A percentile compares a stretch with the other conserved stretches of the same genome.
Conservation (phyloP, 2,329 filamentous ascomycete species). For the Apiospora malaysiana region DNA sequence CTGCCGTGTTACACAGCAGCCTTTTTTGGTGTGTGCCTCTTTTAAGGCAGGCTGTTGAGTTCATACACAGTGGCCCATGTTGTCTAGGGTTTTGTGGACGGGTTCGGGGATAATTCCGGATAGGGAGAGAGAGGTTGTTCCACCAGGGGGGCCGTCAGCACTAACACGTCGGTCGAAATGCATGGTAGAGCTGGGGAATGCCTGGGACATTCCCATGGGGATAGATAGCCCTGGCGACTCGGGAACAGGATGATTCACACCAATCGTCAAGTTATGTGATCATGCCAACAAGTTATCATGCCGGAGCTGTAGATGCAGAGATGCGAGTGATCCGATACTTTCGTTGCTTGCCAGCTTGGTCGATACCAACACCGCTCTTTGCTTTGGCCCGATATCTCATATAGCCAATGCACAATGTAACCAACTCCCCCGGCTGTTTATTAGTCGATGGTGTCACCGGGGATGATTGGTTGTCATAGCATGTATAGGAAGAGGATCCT, state of each 20-base stretch:
- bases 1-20: background rate
- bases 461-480: background rate
- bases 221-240: background rate
- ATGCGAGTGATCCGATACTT: background rate
- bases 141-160: constrained; percentile 4
- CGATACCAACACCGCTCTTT: background rate
- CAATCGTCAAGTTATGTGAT: background rate
- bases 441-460: background rate
- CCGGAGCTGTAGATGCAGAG: background rate
- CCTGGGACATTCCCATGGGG: background rate
- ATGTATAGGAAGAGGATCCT: background rate
- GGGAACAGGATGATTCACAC: background rate
- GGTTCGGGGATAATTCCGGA: background rate
- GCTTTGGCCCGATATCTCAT: background rate
- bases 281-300: background rate
- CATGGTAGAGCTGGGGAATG: background rate
- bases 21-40: background rate
- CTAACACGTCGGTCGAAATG: background rate
- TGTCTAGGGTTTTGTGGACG: background rate
- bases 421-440: no score
- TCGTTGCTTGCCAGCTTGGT: background rate
- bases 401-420: background rate
- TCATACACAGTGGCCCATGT: no score
- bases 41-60: background rate
- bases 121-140: background rate